These are phyloP conservation scores for Kalmusia sp. DNA, from an alignment of 2,329 filamentous ascomycete species.

Conservation along the genomic window DNA sequence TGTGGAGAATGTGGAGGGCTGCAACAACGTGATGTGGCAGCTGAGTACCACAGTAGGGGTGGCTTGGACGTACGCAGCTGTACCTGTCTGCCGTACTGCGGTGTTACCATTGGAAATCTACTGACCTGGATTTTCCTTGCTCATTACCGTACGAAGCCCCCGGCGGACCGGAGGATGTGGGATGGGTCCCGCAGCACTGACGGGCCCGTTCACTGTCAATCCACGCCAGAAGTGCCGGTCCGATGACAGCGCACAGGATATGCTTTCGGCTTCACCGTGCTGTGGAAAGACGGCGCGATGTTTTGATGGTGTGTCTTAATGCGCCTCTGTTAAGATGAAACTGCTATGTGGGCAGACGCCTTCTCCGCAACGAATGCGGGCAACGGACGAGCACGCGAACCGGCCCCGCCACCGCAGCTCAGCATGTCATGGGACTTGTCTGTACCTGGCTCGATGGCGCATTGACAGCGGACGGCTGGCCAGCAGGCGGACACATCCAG, in stretches of 20 bases:
- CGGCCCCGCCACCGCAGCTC: slow-evolving; percentile 9
- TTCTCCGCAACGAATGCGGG: slow-evolving; percentile 4
- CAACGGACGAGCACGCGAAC: slow-evolving; percentile 10
- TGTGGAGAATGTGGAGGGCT: slow-evolving; percentile 40
- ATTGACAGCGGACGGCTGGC: slow-evolving; percentile 9
- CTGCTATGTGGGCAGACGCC: slow-evolving; percentile 8
- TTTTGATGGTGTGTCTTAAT: slow-evolving; percentile 16
- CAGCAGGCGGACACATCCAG: slow-evolving; percentile 8
- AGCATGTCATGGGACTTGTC: slow-evolving; percentile 25
- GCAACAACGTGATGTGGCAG: slow-evolving; percentile 24
- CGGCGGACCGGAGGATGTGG: slow-evolving; percentile 34
- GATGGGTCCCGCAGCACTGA: slow-evolving; percentile 26
- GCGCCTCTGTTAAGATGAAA: slow-evolving; percentile 23
- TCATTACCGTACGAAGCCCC: slow-evolving; percentile 20
- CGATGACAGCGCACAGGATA: neutral
- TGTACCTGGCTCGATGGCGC: slow-evolving; percentile 16
- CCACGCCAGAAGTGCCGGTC: slow-evolving; percentile 9
- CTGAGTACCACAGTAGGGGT: slow-evolving; percentile 13
- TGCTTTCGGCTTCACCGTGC: slow-evolving; percentile 14
- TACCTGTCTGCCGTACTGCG: slow-evolving; percentile 33
- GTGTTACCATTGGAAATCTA: slow-evolving; percentile 29
- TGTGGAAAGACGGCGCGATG: slow-evolving; percentile 9
- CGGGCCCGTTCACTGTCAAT: slow-evolving; percentile 3
- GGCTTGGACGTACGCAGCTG: slow-evolving; percentile 28
- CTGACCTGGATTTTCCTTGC: slow-evolving; percentile 34